phyloP scores from a whole-genome alignment of 108 stramenopile genomes.

The Conticribra weissflogii region DNA sequence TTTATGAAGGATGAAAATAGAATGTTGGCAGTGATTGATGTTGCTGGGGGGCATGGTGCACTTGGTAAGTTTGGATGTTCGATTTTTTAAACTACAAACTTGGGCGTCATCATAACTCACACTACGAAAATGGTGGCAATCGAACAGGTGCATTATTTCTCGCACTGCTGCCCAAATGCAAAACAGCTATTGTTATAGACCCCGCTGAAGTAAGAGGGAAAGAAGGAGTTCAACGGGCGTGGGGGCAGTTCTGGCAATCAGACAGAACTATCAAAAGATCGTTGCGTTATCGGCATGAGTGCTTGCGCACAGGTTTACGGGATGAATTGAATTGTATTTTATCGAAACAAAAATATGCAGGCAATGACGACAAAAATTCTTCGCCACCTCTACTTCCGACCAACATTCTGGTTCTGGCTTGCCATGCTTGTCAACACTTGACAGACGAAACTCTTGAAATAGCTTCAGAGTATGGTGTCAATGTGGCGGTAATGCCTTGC shows the following conservation, averaged over 20 bases:
- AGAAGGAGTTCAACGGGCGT: constrained; percentile 53
- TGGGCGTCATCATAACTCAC: no score
- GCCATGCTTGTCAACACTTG: constrained; percentile 86
- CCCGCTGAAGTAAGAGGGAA: constrained; percentile 59
- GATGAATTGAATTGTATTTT: constrained; percentile 56
- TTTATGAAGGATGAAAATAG: constrained; percentile 32
- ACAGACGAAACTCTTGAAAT: constrained; percentile 73
- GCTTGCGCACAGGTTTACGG: constrained; percentile 70
- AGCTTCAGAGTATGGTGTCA: constrained; percentile 65
- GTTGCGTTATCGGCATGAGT: constrained; percentile 74
- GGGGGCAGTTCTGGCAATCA: constrained; percentile 46
- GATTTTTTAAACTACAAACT: no score
- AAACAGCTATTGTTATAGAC: constrained; percentile 65
- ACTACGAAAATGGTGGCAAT: no score
- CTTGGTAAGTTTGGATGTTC: constrained; percentile 24
- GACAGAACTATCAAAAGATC: constrained; percentile 24
- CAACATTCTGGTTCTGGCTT: constrained; percentile 70
- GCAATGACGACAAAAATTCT: neutral
- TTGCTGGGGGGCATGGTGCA: constrained; percentile 83
- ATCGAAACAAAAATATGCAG: constrained; percentile 9
- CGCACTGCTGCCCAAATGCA: constrained; percentile 47
- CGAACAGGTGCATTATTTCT: constrained; percentile 78
- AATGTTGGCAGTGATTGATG: constrained; percentile 66
- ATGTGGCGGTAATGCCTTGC: constrained; percentile 77
- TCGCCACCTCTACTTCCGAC: constrained; percentile 6